These are phyloP conservation scores for Cercospora sp. DNA, from an alignment of 2,329 filamentous ascomycete species.

Conservation along the genomic window DNA sequence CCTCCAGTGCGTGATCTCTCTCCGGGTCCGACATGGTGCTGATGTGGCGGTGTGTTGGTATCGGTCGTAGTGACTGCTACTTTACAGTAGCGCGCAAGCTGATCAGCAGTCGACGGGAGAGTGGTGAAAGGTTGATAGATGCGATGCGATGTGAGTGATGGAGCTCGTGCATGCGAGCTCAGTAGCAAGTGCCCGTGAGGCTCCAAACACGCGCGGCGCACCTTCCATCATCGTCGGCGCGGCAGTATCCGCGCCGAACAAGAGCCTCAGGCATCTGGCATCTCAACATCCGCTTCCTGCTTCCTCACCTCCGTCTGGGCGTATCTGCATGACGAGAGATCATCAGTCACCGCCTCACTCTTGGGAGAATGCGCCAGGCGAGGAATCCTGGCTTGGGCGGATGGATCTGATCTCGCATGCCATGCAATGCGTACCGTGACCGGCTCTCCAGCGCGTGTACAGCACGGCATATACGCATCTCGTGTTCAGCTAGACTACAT, in stretches of 20 bases:
- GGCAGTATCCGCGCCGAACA: neutral
- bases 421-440: neutral
- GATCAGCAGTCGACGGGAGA: neutral
- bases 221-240: slow-evolving; percentile 5
- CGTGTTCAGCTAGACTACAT: slow-evolving; percentile 4
- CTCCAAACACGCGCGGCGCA: slow-evolving; percentile 7
- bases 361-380: neutral
- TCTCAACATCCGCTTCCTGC: neutral
- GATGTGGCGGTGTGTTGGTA: slow-evolving; percentile 1
- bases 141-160: slow-evolving; percentile 12
- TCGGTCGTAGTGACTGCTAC: neutral
- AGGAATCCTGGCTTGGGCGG: neutral
- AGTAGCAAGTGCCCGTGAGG: slow-evolving; percentile 1
- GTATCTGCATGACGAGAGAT: neutral
- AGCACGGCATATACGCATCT: neutral
- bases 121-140: slow-evolving; percentile 8
- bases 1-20: slow-evolving; percentile 53
- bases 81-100: neutral
- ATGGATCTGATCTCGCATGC: neutral
- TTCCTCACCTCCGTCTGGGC: neutral
- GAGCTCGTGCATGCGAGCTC: slow-evolving; percentile 6
- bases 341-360: slow-evolving; percentile 1
- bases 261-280: neutral
- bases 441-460: neutral
- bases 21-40: slow-evolving; percentile 46